These are phyloP conservation scores for Polygonum aviculare DNA, from an alignment of 148 eudicot genomes.

Conservation along the genomic window DNA sequence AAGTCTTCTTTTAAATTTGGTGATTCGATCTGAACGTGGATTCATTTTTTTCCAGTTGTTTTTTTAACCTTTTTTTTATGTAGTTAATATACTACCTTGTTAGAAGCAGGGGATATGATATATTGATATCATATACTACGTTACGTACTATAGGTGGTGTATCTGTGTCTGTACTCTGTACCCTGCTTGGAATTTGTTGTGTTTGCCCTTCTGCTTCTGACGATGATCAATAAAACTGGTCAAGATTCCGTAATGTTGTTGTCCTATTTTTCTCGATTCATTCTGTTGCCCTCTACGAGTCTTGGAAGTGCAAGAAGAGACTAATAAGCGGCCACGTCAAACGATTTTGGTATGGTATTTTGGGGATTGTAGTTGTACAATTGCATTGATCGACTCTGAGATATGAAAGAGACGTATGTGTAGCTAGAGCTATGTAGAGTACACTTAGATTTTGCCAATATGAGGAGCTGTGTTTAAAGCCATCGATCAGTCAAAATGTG, in stretches of 20 bases:
- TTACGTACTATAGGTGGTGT: background rate
- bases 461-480: background rate
- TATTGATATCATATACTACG: background rate
- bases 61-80: background rate
- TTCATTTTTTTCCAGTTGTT: background rate
- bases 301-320: background rate
- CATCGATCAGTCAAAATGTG: background rate
- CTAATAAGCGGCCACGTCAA: background rate
- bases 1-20: background rate
- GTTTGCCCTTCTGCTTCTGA: background rate
- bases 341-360: too few relatives aligned
- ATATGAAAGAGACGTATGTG: background rate
- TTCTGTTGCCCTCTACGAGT: background rate
- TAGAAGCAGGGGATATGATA: background rate
- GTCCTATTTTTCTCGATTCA: background rate
- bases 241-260: background rate
- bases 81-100: background rate
- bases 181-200: background rate
- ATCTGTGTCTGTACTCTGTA: background rate
- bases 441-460: background rate
- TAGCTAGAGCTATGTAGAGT: background rate
- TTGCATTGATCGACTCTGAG: background rate
- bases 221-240: slow-evolving; percentile 3
- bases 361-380: background rate
- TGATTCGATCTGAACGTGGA: background rate